Evolutionary conservation across 345 rosid genomes (phyloP).

Genomic region (Brassica nigra): DNA sequence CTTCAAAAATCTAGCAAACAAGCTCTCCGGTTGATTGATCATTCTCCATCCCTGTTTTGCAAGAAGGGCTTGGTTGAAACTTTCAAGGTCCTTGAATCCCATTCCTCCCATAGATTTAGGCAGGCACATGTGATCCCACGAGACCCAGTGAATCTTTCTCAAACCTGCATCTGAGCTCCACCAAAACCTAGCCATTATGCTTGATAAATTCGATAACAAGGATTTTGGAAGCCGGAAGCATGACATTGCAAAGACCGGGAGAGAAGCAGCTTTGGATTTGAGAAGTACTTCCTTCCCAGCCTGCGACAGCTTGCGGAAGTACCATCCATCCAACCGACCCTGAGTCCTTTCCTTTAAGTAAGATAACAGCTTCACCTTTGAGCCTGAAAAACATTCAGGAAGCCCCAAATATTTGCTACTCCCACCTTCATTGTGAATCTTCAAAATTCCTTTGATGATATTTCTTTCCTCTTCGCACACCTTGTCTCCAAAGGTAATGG

Average conservation of each 20-base stretch:
- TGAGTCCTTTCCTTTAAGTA: no score
- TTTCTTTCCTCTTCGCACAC: neutral
- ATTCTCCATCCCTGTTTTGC: neutral
- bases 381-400: no score
- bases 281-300: no score
- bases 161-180: neutral
- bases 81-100: neutral
- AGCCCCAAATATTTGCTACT: no score
- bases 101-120: neutral
- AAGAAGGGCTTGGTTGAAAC: neutral
- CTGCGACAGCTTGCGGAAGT: no score
- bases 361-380: no score
- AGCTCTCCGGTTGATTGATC: neutral
- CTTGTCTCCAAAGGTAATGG: neutral
- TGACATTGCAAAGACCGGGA: neutral
- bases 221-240: neutral
- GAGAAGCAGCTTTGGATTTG: no score
- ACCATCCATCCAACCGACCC: no score
- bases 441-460: neutral
- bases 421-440: neutral
- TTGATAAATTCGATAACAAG: neutral
- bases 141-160: neutral
- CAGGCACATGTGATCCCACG: neutral
- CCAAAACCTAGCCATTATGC: neutral
- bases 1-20: neutral